Evolutionary conservation across 1,139 yeast genomes (phyloP).

Genomic region (Saccharomycopsis hybrid): DNA sequence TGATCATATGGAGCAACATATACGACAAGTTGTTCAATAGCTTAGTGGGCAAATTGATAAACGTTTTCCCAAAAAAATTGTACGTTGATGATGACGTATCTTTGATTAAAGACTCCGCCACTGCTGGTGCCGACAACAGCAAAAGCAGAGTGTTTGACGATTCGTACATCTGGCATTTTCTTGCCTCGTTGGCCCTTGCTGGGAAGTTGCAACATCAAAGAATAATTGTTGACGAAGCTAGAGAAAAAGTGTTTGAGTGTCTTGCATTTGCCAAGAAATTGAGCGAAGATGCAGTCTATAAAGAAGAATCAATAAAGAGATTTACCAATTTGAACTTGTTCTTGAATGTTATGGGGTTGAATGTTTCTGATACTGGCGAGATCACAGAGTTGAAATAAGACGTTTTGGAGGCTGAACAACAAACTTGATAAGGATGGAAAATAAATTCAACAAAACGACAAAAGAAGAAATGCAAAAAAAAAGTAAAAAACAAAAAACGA

Average conservation of each 20-base stretch:
- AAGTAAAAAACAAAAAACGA: too few relatives aligned
- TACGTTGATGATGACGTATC: conserved; percentile 31
- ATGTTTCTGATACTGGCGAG: conserved; percentile 57
- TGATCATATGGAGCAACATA: conserved; percentile 71
- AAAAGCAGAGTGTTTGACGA: conserved; percentile 46
- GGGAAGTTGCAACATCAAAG: conserved; percentile 93
- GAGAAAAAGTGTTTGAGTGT: conserved; percentile 89
- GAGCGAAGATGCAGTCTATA: conserved; percentile 37
- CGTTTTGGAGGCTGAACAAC: too few relatives aligned
- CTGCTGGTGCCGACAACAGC: conserved; percentile 3
- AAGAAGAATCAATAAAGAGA: conserved; percentile 55
- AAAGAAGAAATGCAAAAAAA: too few relatives aligned
- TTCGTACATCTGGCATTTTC: conserved; percentile 92
- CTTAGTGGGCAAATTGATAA: conserved; percentile 69
- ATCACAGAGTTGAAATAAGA: conserved; percentile 35
- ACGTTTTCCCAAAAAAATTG: conserved; percentile 76
- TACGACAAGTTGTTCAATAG: conserved; percentile 78
- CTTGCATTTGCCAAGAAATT: conserved; percentile 76
- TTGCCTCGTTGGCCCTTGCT: conserved; percentile 89
- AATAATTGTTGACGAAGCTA: conserved; percentile 87
- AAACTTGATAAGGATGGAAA: too few relatives aligned
- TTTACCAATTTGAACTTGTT: conserved; percentile 83
- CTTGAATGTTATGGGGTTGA: conserved; percentile 93
- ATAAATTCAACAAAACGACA: too few relatives aligned
- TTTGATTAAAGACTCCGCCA: conserved; percentile 23